Evolutionary conservation across 306 rosid genomes (phyloP).

Genomic region (Malus domestica): DNA sequence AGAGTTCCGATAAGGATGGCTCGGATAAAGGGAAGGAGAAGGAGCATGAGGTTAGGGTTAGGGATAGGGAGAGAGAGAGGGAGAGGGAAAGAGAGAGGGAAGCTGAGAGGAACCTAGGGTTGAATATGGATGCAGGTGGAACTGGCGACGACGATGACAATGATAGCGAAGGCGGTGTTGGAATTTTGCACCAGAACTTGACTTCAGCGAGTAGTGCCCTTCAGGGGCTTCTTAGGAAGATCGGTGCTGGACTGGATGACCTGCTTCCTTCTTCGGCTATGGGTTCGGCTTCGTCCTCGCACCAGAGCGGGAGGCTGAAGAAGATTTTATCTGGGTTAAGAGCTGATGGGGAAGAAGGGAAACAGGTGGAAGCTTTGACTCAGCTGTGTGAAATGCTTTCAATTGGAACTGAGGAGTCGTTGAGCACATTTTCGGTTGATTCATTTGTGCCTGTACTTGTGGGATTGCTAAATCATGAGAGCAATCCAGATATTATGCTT

Average conservation of each 20-base stretch:
- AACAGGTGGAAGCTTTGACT: slow-evolving; percentile 91
- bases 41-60: slow-evolving; percentile 84
- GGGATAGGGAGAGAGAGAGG: slow-evolving; percentile 70
- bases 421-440: slow-evolving; percentile 88
- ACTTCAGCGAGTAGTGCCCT: slow-evolving; percentile 96
- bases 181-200: slow-evolving; percentile 70
- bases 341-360: slow-evolving; percentile 93
- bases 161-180: slow-evolving; percentile 83
- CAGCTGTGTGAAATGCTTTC: slow-evolving; percentile 97
- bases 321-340: slow-evolving; percentile 77
- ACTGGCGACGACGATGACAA: slow-evolving; percentile 68
- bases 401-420: slow-evolving; percentile 92
- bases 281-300: slow-evolving; percentile 69
- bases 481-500: slow-evolving; percentile 98
- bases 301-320: slow-evolving; percentile 89
- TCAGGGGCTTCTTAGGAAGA: slow-evolving; percentile 85
- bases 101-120: slow-evolving; percentile 44
- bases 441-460: slow-evolving; percentile 95
- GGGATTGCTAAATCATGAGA: slow-evolving; percentile 88
- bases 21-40: slow-evolving; percentile 78
- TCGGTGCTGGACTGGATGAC: slow-evolving; percentile 97
- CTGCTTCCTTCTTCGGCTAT: slow-evolving; percentile 73
- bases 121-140: slow-evolving; percentile 54
- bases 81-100: slow-evolving; percentile 50
- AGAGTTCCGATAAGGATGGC: slow-evolving; percentile 56